Conservation (phyloP, 2,329 filamentous ascomycete species). For the Colletotrichum eremochloae region DNA sequence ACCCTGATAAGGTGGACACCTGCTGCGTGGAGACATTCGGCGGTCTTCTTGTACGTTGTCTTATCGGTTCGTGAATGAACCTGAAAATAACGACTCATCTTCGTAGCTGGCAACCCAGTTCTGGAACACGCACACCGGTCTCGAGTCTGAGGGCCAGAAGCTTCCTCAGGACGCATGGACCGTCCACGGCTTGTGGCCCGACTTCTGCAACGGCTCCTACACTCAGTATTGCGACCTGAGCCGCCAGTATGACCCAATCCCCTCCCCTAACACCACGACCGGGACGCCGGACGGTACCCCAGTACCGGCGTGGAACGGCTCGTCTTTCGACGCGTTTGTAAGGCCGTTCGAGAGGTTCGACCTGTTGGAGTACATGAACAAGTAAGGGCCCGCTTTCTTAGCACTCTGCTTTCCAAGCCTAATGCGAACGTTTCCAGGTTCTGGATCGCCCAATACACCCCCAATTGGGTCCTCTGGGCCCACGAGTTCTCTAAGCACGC, state of each 20-base stretch:
- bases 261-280: conserved; percentile 74
- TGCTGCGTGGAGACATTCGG: conserved; percentile 77
- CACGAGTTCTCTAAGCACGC: conserved; percentile 78
- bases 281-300: conserved; percentile 64
- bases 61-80: not conserved
- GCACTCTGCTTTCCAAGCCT: conserved; percentile 13
- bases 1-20: conserved; percentile 64
- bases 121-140: conserved; percentile 74
- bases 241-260: conserved; percentile 74
- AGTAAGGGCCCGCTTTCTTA: conserved; percentile 47
- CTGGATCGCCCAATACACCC: conserved; percentile 71
- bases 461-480: conserved; percentile 73
- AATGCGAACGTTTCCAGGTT: conserved; percentile 48
- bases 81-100: not conserved
- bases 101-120: conserved; percentile 69
- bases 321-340: conserved; percentile 70
- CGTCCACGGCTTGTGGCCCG: conserved; percentile 71
- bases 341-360: conserved; percentile 69
- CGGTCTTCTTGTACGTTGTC: conserved; percentile 63
- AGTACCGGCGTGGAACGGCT: conserved; percentile 70
- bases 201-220: conserved; percentile 66
- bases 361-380: conserved; percentile 75
- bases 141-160: conserved; percentile 68
- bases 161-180: conserved; percentile 70
- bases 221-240: conserved; percentile 77